Evolutionary conservation across 2,329 filamentous ascomycete genomes (phyloP).

Genomic region (Mycogone perniciosa): DNA sequence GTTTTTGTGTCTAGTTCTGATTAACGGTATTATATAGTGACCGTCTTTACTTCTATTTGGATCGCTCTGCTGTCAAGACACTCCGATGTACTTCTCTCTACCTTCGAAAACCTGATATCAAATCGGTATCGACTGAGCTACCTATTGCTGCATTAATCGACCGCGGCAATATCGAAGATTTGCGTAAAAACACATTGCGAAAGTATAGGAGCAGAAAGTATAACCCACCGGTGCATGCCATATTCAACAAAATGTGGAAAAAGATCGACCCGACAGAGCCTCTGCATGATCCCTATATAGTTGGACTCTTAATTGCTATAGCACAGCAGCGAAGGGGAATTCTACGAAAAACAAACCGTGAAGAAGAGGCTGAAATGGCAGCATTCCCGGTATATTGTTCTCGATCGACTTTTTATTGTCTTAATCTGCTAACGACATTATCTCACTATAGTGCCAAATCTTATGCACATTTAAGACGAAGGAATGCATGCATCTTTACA

Average conservation of each 20-base stretch:
- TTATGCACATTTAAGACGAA: not conserved
- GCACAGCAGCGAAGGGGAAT: not conserved
- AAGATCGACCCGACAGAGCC: not conserved
- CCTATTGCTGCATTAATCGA: not conserved
- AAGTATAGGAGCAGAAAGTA: not conserved
- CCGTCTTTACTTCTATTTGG: not conserved
- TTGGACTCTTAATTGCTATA: conserved; percentile 3
- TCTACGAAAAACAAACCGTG: not conserved
- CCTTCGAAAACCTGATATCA: not conserved
- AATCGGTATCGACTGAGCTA: not conserved
- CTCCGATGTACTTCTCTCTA: not conserved
- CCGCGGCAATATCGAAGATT: not conserved
- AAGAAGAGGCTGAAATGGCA: not conserved
- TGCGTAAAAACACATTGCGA: not conserved
- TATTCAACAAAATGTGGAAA: not conserved
- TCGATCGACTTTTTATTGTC: too few species aligned
- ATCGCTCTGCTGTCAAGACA: not conserved
- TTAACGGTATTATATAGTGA: not conserved
- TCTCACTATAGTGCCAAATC: not conserved
- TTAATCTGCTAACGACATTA: too few species aligned
- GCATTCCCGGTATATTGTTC: not conserved
- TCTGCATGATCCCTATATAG: conserved; percentile 7
- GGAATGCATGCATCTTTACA: conserved; percentile 6
- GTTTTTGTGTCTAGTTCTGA: too few species aligned
- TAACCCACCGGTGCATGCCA: not conserved